These are phyloP conservation scores for Irpex rosettiformis DNA, from an alignment of 1,284 basidiomycete species.

Conservation along the genomic window DNA sequence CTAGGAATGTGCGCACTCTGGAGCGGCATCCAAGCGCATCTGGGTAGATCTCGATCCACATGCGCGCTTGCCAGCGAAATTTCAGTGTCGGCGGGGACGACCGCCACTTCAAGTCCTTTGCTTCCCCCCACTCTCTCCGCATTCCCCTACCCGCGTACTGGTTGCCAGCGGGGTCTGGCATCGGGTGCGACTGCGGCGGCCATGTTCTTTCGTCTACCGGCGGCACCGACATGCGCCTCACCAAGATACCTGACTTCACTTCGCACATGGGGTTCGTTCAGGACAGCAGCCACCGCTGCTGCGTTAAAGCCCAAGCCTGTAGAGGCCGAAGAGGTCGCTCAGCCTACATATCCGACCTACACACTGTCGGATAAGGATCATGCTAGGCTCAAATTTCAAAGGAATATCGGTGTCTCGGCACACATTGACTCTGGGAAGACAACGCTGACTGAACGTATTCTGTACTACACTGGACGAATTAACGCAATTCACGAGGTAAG, in stretches of 20 bases:
- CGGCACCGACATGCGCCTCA: background rate
- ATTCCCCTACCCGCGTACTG: background rate
- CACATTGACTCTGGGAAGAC: constrained; percentile 99
- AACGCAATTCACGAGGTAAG: constrained; percentile 94
- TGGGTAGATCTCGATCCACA: background rate
- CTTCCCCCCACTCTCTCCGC: background rate
- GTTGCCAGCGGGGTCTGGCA: background rate
- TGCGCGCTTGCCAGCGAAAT: constrained; percentile 2
- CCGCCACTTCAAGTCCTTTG: background rate
- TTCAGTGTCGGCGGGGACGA: background rate
- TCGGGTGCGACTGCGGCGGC: background rate
- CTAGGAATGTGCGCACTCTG: too few relatives aligned
- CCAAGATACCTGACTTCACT: background rate
- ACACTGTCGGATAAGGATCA: constrained; percentile 57
- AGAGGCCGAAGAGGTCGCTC: constrained; percentile 4
- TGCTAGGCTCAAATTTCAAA: constrained; percentile 56
- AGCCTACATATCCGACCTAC: constrained; percentile 28
- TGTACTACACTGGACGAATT: constrained; percentile 97
- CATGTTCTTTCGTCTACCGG: background rate
- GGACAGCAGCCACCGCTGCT: constrained; percentile 22
- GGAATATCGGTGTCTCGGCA: constrained; percentile 85
- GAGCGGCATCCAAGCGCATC: too few relatives aligned
- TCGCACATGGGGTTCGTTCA: background rate
- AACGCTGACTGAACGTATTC: constrained; percentile 94
- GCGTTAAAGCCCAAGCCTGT: constrained; percentile 19